Conservation (phyloP, 805 yeast genomes). For the Debaryomyces maramus region DNA sequence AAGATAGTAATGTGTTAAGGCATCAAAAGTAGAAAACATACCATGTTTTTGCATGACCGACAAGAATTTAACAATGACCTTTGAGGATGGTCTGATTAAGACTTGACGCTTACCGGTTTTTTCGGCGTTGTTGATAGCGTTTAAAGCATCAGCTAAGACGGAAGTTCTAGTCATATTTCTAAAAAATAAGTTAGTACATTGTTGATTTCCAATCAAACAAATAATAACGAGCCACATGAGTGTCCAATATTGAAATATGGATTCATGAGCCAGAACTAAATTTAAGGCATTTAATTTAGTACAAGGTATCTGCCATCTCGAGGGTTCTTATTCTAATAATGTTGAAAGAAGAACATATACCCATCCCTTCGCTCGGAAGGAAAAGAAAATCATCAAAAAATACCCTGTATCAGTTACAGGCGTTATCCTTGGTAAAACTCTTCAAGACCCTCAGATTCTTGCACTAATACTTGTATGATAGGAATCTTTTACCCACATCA, state of each 20-base stretch:
- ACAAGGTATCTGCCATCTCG: slow-evolving; percentile 30
- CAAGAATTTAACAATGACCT: slow-evolving; percentile 95
- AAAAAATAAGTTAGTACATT: slow-evolving; percentile 14
- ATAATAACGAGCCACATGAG: slow-evolving; percentile 34
- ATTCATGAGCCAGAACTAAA: slow-evolving; percentile 29
- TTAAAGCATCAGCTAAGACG: slow-evolving; percentile 97
- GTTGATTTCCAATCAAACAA: slow-evolving; percentile 6
- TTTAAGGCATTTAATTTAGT: slow-evolving; percentile 4
- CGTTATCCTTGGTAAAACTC: slow-evolving; percentile 8
- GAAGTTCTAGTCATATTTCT: slow-evolving; percentile 92
- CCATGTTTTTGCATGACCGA: slow-evolving; percentile 94
- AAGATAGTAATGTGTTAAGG: not conserved
- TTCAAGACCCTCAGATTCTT: slow-evolving; percentile 21
- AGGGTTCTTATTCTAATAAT: slow-evolving; percentile 9
- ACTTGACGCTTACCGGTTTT: slow-evolving; percentile 99
- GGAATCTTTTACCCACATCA: no score
- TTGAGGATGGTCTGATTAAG: slow-evolving; percentile 95
- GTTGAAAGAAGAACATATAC: slow-evolving; percentile 15
- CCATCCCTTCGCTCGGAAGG: slow-evolving; percentile 5
- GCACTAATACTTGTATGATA: slow-evolving; percentile 5
- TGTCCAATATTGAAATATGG: slow-evolving; percentile 30
- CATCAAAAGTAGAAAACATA: slow-evolving; percentile 16
- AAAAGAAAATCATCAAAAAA: slow-evolving; percentile 7
- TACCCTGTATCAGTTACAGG: not conserved
- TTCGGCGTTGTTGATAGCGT: slow-evolving; percentile 98